Conservation (phyloP, 768 basidiomycete genomes). For the Brasilioporus rufonigricans region DNA sequence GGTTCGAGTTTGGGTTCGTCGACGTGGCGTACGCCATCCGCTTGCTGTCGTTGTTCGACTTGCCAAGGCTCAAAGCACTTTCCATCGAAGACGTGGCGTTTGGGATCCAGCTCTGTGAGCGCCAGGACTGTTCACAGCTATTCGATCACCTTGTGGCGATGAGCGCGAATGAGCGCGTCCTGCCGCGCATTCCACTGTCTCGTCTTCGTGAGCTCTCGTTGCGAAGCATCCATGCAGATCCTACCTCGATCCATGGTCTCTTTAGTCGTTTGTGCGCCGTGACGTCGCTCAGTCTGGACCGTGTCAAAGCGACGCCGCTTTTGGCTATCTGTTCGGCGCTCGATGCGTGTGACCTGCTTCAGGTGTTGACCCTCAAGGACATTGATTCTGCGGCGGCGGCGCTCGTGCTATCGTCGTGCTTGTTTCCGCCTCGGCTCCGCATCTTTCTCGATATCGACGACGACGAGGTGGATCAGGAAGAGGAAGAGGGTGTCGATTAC, state of each 20-base stretch:
- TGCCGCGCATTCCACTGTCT: too few species aligned
- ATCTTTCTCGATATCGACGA: constrained; percentile 19
- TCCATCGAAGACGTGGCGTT: constrained; percentile 47
- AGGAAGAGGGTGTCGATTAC: not conserved
- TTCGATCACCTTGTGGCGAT: constrained; percentile 33
- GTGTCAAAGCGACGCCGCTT: constrained; percentile 2
- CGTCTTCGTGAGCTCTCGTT: constrained; percentile 10
- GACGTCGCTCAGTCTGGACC: constrained; percentile 9
- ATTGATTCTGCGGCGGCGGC: not conserved
- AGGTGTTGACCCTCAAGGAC: constrained; percentile 13
- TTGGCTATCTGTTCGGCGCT: constrained; percentile 5
- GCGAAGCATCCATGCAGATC: constrained; percentile 6
- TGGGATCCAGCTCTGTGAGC: constrained; percentile 33
- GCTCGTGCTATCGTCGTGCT: constrained; percentile 1
- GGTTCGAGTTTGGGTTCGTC: constrained; percentile 43
- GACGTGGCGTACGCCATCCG: constrained; percentile 39
- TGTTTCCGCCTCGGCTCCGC: constrained; percentile 9
- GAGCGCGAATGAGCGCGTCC: not conserved
- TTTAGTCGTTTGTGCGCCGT: constrained; percentile 1
- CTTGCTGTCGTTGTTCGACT: constrained; percentile 37
- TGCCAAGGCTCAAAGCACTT: constrained; percentile 39
- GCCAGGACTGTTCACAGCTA: constrained; percentile 37
- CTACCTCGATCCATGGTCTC: constrained; percentile 1
- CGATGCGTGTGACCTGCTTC: constrained; percentile 1
- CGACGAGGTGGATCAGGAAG: not conserved